Percentiles rank a stretch among this genome's conserved stretches.
phyloP scores from a whole-genome alignment of 164 flowering plant genomes.

The Stephania yunnanensis region DNA sequence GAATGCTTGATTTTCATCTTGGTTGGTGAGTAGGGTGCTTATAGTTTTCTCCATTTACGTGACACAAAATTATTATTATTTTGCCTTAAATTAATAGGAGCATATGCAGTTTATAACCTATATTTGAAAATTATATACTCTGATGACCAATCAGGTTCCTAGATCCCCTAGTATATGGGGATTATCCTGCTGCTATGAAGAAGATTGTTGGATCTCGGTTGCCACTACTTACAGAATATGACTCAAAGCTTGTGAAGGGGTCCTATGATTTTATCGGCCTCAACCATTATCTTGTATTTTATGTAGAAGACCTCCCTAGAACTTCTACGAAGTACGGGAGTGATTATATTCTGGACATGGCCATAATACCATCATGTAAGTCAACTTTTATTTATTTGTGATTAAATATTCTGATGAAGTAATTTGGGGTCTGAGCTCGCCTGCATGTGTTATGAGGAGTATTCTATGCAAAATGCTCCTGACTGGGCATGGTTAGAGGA shows the following conservation, averaged over 20 bases:
- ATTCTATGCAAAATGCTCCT: too few relatives aligned
- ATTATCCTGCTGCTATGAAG: constrained; percentile 13
- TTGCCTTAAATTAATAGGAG: neutral
- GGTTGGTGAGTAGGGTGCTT: constrained; percentile 9
- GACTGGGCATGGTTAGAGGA: neutral
- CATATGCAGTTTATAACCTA: neutral
- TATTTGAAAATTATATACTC: neutral
- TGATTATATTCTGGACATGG: constrained; percentile 10
- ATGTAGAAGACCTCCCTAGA: constrained; percentile 6
- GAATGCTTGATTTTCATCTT: constrained; percentile 3
- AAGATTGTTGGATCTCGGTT: constrained; percentile 13
- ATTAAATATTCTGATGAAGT: neutral
- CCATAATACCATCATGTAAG: constrained; percentile 5
- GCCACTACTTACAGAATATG: constrained; percentile 12
- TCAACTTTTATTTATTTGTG: neutral
- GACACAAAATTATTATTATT: neutral
- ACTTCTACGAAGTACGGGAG: neutral
- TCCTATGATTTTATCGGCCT: constrained; percentile 19
- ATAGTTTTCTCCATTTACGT: neutral
- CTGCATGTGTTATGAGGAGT: too few relatives aligned
- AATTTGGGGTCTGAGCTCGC: neutral
- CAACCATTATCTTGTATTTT: constrained; percentile 10
- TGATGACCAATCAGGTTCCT: constrained; percentile 3
- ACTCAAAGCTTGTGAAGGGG: constrained; percentile 11
- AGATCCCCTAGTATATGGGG: constrained; percentile 15